Base-by-base conservation (phyloP, 2,329 filamentous ascomycete species). In the Balansia obtecta region DNA sequence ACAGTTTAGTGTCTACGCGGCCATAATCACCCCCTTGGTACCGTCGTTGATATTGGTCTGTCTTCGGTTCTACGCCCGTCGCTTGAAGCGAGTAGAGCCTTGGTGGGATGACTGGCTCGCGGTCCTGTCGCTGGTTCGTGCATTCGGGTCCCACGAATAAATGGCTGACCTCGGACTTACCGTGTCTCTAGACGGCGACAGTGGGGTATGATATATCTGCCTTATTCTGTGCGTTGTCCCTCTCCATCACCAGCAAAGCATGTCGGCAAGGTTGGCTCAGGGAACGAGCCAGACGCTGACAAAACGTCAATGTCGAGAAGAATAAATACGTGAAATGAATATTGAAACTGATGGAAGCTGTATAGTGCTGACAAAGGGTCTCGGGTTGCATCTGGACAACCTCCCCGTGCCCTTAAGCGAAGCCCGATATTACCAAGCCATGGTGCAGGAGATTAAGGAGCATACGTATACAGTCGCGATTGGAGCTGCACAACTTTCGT, bases 61-160 rank as follows among this genome's bases (percentile, higher is more conserved):
- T 4, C 30, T 54, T 30, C 53, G 53, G 16, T 53, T 53, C 32
- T 53, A 55, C 37, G 53, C 53, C 12, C 49, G 53, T 13, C 45
- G 30, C 7, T 38, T 52, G 10, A 55, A 52, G 20, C 44, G 41
- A 18, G 27, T 50, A 33, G 33, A 9, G 12, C 37, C 52, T 8
- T 55, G 52, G 51, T 53, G 52, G 51, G 53, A 55, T 33, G 53
- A 55, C 44, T 52, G 48, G 37, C 47, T 55, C 13, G 53, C 53
- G 4, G 34, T 53, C 2, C 33, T 53, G 38, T 50, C 53, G 9
- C 48, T 50, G 37, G 53, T 55, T 45, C 30, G 51, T 30, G 40
- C 10, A 41, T 20, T 27, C 10, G 7, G 13, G 10, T 18, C 18
- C 32, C 30, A 16, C 20, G n/a, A 27, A 47, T 11, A 10, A 2